Base-by-base conservation (phyloP, 495 filamentous ascomycete genomes). In the Aspergillus incahuasiensis region DNA sequence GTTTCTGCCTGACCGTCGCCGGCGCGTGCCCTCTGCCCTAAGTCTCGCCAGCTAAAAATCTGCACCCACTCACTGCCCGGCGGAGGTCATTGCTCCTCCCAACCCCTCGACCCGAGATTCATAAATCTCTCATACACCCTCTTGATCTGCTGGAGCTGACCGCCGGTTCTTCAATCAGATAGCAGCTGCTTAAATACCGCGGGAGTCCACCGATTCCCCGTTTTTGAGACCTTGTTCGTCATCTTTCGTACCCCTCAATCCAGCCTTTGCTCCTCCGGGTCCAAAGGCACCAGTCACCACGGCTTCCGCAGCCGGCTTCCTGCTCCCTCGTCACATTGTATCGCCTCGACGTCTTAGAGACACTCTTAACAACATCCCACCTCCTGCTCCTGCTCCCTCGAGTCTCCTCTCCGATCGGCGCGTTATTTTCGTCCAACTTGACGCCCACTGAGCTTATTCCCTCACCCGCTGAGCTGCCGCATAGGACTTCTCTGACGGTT, bases 401-500 rank as follows among this genome's bases (percentile, higher is more conserved):
- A 82, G 79, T 59, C 71, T 57, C 77, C 63, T 78, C 84, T 70
- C 71, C 69, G 48, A 40, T 40, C 57, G 72, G 77, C 76, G 72
- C 76, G 75, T 75, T 71, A 72, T 77, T 77, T 70, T 68, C 73
- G 56, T 65, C 64, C 68, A 63, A 61, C 58, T 68, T 75, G 77
- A 78, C 82, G 78, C 77, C 75, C 67, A 72, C 77, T 77, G 70
- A 70, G 65, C 62, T 76, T 75, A 67, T 61, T 66, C 75, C 78
- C 73, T 76, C 79, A 76, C 73, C 70, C 70, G 71, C 80, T 83
- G 88, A 92, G 88, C 91, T 95, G 91, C 91, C 91, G 91, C 91
- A 97, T 97, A 97, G 89, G 87, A 91, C 84, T 85, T 80, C 82
- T 87, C 86, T 82, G 85, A 80, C 82, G 86, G 85, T 91, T 92